These are phyloP conservation scores for Citrus glauca DNA, from an alignment of 345 rosid species.

Conservation along the genomic window DNA sequence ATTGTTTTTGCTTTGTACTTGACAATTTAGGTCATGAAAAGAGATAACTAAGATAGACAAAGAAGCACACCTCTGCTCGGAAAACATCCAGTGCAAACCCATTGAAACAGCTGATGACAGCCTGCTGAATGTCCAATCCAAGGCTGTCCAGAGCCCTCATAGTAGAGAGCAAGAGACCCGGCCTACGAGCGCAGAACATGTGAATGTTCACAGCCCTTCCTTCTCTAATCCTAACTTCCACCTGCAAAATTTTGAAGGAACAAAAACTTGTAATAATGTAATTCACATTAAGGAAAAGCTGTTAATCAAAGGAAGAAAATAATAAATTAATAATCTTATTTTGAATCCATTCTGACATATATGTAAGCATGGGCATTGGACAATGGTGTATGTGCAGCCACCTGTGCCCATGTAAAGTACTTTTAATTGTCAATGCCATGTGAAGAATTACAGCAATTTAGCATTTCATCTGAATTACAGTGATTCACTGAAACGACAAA, in stretches of 20 bases:
- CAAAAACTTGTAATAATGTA: not conserved
- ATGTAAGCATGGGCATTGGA: not conserved
- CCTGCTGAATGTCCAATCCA: slow-evolving; percentile 92
- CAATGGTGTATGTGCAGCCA: not conserved
- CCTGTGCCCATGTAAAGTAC: not conserved
- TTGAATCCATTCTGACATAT: not conserved
- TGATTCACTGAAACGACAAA: not conserved
- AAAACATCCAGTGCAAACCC: slow-evolving; percentile 93
- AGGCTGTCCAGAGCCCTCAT: slow-evolving; percentile 93
- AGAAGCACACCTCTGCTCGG: slow-evolving; percentile 77
- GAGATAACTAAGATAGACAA: not conserved
- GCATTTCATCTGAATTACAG: not conserved
- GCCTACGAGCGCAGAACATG: slow-evolving; percentile 93
- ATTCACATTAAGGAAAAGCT: not conserved
- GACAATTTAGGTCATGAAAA: not conserved
- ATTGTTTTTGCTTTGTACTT: not conserved
- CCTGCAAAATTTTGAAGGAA: slow-evolving; percentile 33
- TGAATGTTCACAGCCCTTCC: slow-evolving; percentile 98
- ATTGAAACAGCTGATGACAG: slow-evolving; percentile 94
- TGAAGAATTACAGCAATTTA: not conserved
- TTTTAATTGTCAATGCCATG: not conserved
- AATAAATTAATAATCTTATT: not conserved
- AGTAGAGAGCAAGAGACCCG: slow-evolving; percentile 84
- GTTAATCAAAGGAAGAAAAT: not conserved
- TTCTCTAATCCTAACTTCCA: slow-evolving; percentile 92